Evolutionary conservation across 257 asterid species (phyloP).

Genomic region (Solanum piurae): DNA sequence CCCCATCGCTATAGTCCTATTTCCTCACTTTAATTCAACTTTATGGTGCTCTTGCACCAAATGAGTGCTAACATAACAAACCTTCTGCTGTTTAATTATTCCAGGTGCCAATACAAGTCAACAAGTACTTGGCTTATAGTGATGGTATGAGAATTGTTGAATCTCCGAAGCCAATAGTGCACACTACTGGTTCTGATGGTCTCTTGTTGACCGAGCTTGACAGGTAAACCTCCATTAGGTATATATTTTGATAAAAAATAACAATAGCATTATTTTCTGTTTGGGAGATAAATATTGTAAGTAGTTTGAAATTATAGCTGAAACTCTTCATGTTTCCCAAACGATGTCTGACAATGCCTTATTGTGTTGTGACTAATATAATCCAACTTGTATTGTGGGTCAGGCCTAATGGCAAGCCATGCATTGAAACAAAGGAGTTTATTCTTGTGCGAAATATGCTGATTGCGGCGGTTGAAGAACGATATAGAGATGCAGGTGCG

Average conservation of each 20-base stretch:
- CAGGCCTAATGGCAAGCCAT: conserved; percentile 36
- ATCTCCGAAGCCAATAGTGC: conserved; percentile 25
- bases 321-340: background rate
- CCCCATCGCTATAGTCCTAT: background rate
- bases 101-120: conserved; percentile 54
- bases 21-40: background rate
- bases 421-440: conserved; percentile 45
- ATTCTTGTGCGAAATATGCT: conserved; percentile 43
- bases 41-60: background rate
- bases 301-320: background rate
- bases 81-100: background rate
- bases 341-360: background rate
- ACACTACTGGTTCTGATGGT: conserved; percentile 16
- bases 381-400: background rate
- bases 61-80: background rate
- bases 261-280: background rate
- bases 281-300: background rate
- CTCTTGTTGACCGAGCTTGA: conserved; percentile 26
- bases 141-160: conserved; percentile 48
- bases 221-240: conserved; percentile 11
- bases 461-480: conserved; percentile 47
- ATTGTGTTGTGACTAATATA: background rate
- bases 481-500: conserved; percentile 43
- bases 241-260: background rate
- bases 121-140: conserved; percentile 39